Percentiles rank a stretch among this genome's conserved stretches.
These are phyloP conservation scores for Tricholoma bakamatsutake DNA, from an alignment of 768 basidiomycete species.

Conservation along the genomic window DNA sequence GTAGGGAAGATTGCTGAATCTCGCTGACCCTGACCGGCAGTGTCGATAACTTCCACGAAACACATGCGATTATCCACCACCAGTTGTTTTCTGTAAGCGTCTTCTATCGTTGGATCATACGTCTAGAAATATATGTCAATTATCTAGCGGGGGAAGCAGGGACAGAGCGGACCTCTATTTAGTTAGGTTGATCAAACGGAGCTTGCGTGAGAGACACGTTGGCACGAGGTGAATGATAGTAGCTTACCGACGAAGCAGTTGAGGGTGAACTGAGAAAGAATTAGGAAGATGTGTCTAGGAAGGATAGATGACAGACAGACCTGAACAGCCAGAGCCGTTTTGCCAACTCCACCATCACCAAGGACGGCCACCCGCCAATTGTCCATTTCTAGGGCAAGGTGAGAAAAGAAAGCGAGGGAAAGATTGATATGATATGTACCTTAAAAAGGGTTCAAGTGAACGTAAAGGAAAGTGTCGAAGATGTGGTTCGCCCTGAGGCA, in stretches of 20 bases:
- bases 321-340: conserved; percentile 94
- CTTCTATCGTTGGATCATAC: conserved; percentile 98
- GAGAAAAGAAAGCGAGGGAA: conserved; percentile 14
- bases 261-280: conserved; percentile 70
- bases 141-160: conserved; percentile 1
- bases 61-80: conserved; percentile 94
- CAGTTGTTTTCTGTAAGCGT: conserved; percentile 93
- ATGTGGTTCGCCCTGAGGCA: conserved; percentile 12
- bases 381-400: conserved; percentile 57
- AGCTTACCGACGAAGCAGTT: conserved; percentile 91
- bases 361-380: conserved; percentile 94
- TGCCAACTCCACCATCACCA: conserved; percentile 96
- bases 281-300: conserved; percentile 3
- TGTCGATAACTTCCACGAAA: conserved; percentile 95
- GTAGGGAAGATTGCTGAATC: conserved; percentile 9
- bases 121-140: conserved; percentile 45
- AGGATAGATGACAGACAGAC: conserved; percentile 36
- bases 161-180: conserved; percentile 51
- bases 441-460: conserved; percentile 28
- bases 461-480: conserved; percentile 22
- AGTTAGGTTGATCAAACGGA: conserved; percentile 5
- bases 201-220: conserved; percentile 4
- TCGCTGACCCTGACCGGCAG: conserved; percentile 87
- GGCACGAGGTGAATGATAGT: conserved; percentile 6
- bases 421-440: conserved; percentile 13